Conservation (phyloP, 2,329 filamentous ascomycete species). For the Nannizzia gypsea region DNA sequence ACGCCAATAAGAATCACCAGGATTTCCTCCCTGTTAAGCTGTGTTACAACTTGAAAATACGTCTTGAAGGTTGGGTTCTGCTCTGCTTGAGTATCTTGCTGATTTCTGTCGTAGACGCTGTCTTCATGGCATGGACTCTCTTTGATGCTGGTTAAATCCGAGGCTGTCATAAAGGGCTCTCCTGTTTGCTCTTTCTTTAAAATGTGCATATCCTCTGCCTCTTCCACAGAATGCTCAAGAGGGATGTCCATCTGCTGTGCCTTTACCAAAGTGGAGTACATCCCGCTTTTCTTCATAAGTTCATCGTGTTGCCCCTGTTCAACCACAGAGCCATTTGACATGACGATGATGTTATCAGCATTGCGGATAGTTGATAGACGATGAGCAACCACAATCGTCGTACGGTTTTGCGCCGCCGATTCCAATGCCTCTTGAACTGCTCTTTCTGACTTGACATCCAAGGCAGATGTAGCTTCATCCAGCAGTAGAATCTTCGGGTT, state of each 20-base stretch:
- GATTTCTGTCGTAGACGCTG: not conserved
- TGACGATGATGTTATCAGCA: constrained; percentile 55
- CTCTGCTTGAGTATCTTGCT: not conserved
- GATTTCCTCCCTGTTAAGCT: not conserved
- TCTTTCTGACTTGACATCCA: not conserved
- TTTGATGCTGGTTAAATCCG: not conserved
- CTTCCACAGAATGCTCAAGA: constrained; percentile 11
- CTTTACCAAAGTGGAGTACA: not conserved
- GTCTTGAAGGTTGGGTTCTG: not conserved
- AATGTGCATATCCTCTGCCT: constrained; percentile 9
- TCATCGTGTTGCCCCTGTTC: constrained; percentile 52
- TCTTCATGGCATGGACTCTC: not conserved
- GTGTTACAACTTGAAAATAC: not conserved
- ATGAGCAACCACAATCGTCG: constrained; percentile 28
- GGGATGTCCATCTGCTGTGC: constrained; percentile 3
- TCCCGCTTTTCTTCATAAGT: constrained; percentile 31
- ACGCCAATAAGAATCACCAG: not conserved
- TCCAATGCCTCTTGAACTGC: not conserved
- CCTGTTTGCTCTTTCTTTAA: not conserved
- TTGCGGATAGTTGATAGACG: constrained; percentile 58
- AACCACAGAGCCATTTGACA: constrained; percentile 49
- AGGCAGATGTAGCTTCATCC: not conserved
- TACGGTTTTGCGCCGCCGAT: not conserved
- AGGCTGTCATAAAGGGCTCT: not conserved
- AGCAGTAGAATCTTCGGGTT: not conserved